A percentile compares a stretch with the other conserved stretches of the same genome.
phyloP scores from a whole-genome alignment of 78 protist genomes.

The Guillardia theta region DNA sequence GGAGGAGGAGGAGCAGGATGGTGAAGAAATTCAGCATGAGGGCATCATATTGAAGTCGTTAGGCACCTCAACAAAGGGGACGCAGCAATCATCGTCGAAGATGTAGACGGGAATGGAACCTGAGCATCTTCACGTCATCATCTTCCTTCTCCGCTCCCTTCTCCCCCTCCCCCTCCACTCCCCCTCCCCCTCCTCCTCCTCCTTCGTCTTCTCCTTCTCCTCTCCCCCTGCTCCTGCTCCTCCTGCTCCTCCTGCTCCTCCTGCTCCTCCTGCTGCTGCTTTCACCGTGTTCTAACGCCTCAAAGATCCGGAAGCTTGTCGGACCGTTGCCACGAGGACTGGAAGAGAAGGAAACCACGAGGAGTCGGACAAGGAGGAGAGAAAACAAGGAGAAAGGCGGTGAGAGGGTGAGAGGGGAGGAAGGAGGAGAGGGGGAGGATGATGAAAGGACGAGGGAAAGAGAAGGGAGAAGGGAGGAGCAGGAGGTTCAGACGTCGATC shows the following conservation, averaged over 20 bases:
- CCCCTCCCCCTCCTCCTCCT: too few relatives aligned
- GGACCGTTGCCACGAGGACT: not conserved
- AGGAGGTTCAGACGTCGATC: too few relatives aligned
- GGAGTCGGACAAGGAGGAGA: not conserved
- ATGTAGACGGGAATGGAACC: not conserved
- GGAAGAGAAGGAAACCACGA: not conserved
- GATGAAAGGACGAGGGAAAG: not conserved
- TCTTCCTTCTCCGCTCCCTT: too few relatives aligned
- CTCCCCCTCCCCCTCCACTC: too few relatives aligned
- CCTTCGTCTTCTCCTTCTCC: too few relatives aligned
- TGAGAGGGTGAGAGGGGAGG: not conserved
- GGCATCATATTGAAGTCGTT: too few relatives aligned
- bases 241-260: too few relatives aligned
- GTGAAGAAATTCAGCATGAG: too few relatives aligned
- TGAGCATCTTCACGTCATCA: too few relatives aligned
- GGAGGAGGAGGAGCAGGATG: too few relatives aligned
- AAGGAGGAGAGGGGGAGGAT: not conserved
- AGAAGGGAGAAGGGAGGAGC: not conserved
- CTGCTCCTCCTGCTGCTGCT: too few relatives aligned
- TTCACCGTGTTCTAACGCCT: slow-evolving; percentile 6
- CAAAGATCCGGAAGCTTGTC: not conserved
- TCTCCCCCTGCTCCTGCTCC: too few relatives aligned
- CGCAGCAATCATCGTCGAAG: not conserved
- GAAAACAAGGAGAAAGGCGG: not conserved
- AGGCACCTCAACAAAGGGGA: not conserved